These are phyloP conservation scores for thale cress (Arabidopsis thaliana) DNA, from an alignment of 345 rosid species.

Conservation along the genomic window DNA sequence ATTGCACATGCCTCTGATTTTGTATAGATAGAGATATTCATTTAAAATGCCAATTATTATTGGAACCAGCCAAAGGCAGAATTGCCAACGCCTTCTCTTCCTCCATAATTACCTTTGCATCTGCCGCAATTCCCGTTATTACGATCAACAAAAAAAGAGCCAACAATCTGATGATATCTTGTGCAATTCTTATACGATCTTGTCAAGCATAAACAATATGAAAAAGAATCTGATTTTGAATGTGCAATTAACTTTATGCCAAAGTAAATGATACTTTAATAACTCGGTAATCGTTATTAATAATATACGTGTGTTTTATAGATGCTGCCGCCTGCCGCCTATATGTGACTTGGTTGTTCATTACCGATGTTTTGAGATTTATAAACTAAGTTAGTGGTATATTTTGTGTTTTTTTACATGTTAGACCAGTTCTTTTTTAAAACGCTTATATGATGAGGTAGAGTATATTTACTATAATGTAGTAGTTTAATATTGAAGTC, in stretches of 20 bases:
- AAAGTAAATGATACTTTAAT: too few relatives aligned
- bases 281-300: too few relatives aligned
- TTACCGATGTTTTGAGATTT: neutral
- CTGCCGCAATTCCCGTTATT: constrained; percentile 40
- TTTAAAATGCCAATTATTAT: constrained; percentile 24
- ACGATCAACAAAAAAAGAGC: neutral
- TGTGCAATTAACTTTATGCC: neutral
- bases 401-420: neutral
- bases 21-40: neutral
- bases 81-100: neutral
- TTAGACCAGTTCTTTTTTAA: neutral
- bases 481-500: neutral
- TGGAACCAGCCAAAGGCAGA: constrained; percentile 37
- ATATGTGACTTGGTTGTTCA: neutral
- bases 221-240: neutral
- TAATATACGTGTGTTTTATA: neutral
- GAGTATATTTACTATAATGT: neutral
- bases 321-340: neutral
- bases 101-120: constrained; percentile 32
- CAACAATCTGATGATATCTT: neutral
- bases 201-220: constrained; percentile 9
- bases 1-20: constrained; percentile 45
- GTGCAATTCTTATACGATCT: neutral
- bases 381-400: neutral
- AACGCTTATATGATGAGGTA: neutral